Base-by-base conservation (phyloP, 768 basidiomycete species). In the Pulveroboletus sp. region DNA sequence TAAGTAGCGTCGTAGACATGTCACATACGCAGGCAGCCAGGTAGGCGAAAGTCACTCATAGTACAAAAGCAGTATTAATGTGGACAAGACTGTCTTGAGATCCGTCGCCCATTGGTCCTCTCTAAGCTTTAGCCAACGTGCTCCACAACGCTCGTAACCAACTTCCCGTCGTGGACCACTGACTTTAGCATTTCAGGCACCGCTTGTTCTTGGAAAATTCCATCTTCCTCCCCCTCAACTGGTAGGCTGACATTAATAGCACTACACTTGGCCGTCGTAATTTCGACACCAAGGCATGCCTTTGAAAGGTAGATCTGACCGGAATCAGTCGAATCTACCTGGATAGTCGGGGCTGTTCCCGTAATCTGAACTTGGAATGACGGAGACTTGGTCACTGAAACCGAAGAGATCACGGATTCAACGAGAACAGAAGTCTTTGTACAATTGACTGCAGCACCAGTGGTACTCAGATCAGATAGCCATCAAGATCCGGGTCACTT, bases 151-250 rank as follows among this genome's bases (percentile, higher is more conserved):
- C 74, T 83, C 15, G 95, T 97, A 33, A 93, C 79, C 50, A 98
- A 71, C 69, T 88, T 95, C 10, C 95, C 94, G 54, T 78, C 72
- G 63, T 81, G 72, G 26, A 99, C 74, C 32, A 82, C 78, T 17
- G 89, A 90, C 76, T 82, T 91, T 69, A 99, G 76, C 90, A 96
- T 98, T 72, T 99, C 96, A 0, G 96, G 95, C 17, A 99, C 73
- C 1, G 95, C 78, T 55, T 84, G 83, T 68, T 99, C 96, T 54
- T 80, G 80, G 59, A 93, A 97, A 39, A 94, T 76, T 6, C 93
- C 95, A 9, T 95, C 92, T 65, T 96, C 93, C 56, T 93, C 92
- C 15, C 83, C 90, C 57, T 83, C 27, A 1, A 86, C 82, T 0
- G 93, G 93, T 18, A 97, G 63, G 57, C 81, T 89, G 56, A 99